A percentile compares a stretch with the other conserved stretches of the same genome.
Evolutionary conservation across 2,329 filamentous ascomycete genomes (phyloP).

Genomic region (Colletotrichum sojae): DNA sequence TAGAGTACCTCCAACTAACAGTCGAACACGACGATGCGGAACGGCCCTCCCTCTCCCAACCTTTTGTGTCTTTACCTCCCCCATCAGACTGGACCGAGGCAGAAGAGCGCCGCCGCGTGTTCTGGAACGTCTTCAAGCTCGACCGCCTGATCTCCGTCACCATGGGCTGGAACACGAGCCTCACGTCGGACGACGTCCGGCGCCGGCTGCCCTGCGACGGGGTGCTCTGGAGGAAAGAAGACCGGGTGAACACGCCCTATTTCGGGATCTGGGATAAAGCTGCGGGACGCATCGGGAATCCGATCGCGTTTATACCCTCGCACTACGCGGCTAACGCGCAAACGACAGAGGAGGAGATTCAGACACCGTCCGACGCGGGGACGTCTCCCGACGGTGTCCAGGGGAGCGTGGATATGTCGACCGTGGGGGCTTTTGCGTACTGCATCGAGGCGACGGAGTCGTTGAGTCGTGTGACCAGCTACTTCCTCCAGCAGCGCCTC

Average conservation of each 20-base stretch:
- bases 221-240: slow-evolving; percentile 53
- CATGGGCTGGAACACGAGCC: slow-evolving; percentile 50
- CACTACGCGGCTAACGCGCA: slow-evolving; percentile 34
- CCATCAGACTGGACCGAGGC: slow-evolving; percentile 48
- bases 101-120: slow-evolving; percentile 49
- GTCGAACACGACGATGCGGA: slow-evolving; percentile 47
- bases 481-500: slow-evolving; percentile 58
- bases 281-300: slow-evolving; percentile 50
- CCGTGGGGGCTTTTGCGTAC: slow-evolving; percentile 59
- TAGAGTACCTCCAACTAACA: slow-evolving; percentile 50
- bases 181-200: slow-evolving; percentile 49
- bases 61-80: slow-evolving; percentile 46
- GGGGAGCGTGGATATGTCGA: slow-evolving; percentile 50
- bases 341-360: slow-evolving; percentile 26
- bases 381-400: slow-evolving; percentile 33
- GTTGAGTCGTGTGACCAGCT: slow-evolving; percentile 56
- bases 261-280: slow-evolving; percentile 58
- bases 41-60: slow-evolving; percentile 45
- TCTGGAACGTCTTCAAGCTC: slow-evolving; percentile 52
- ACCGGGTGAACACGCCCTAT: slow-evolving; percentile 54
- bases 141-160: slow-evolving; percentile 43
- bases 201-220: slow-evolving; percentile 53
- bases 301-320: slow-evolving; percentile 48
- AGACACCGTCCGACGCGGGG: slow-evolving; percentile 14
- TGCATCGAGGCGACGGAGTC: slow-evolving; percentile 60